These are phyloP conservation scores for Fusarium anguioides DNA, from an alignment of 2,329 filamentous ascomycete species.

Conservation along the genomic window DNA sequence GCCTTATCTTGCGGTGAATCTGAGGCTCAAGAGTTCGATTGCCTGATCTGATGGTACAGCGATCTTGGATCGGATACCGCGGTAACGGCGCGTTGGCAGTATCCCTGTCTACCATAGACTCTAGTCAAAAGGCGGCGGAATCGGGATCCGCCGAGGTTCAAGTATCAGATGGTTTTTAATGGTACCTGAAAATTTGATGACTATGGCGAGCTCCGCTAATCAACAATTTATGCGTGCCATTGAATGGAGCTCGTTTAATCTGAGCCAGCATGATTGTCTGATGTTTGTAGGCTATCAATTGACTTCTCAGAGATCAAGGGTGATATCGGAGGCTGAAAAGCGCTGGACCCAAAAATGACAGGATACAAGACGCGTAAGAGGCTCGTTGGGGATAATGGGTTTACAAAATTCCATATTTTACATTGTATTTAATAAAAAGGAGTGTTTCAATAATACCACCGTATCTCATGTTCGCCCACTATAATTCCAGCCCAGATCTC, in stretches of 20 bases:
- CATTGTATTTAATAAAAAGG: neutral
- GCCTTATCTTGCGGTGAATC: conserved; percentile 22
- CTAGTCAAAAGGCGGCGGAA: neutral
- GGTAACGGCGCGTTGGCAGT: neutral
- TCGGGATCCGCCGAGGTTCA: conserved; percentile 21
- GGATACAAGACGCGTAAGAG: neutral
- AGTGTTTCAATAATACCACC: conserved; percentile 1
- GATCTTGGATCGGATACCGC: conserved; percentile 22
- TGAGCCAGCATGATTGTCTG: too few relatives aligned
- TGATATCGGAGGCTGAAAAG: too few relatives aligned
- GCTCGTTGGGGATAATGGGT: neutral
- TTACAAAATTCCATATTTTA: neutral
- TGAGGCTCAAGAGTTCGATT: neutral
- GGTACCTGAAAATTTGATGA: neutral
- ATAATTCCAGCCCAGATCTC: conserved; percentile 2
- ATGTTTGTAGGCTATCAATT: too few relatives aligned
- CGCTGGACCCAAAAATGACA: neutral
- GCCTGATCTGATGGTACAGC: conserved; percentile 9
- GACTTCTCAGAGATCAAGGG: too few relatives aligned
- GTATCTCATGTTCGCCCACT: conserved; percentile 4
- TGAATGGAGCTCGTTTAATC: too few relatives aligned
- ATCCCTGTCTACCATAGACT: too few relatives aligned
- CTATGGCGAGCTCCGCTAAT: conserved; percentile 9
- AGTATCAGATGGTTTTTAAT: conserved; percentile 26
- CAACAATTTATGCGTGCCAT: too few relatives aligned